Evolutionary conservation across 2,329 filamentous ascomycete species (phyloP), one percentile per base, ranked within the genome.

Genomic region (Fusarium neocosmosporiellum): DNA sequence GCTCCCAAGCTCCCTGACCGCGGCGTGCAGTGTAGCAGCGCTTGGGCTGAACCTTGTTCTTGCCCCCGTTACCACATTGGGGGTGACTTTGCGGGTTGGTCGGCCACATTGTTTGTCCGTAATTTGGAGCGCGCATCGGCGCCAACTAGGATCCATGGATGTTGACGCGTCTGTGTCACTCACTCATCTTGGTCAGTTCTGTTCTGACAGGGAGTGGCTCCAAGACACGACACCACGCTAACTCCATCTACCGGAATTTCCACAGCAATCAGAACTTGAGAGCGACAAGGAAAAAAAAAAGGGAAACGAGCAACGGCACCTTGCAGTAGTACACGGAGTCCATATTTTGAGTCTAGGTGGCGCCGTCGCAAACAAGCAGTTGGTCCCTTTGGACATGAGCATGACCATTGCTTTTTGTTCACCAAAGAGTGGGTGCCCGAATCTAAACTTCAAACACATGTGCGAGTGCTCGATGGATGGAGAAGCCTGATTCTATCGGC

Each of bases 11-110:
- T 50, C 46, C 46, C 31, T 50, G 43, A 50, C 14, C 50, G 59
- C 22, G 54, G 55, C 43, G 63, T 39, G 37, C 53, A 66, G 58
- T 65, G 70, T 59, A 59, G 65, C 62, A 71, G 24, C 57, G 57
- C 67, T 65, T 65, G 63, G 67, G 34, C 71, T 73, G 71, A 73
- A 73, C 71, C 67, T 73, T 73, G 71, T 71, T 71, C 60, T 33
- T 39, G 39, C 60, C 46, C 54, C 55, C 54, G 55, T 73, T 71
- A 53, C 71, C 60, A 68, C 29, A 73, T 73, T 69, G 46, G 70
- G 46, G 71, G 37, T 39, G 61, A 57, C 50, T 65, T 65, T 68
- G 59, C 58, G 63, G 67, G 64, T 39, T 63, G 68, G 66, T 67
- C 57, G 63, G 67, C 46, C 46, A 50, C 54, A 57, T 59, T 68